A percentile compares a stretch with the other conserved stretches of the same genome.
Conservation (phyloP, 106 monocot genomes). For the Iris macrosiphon region DNA sequence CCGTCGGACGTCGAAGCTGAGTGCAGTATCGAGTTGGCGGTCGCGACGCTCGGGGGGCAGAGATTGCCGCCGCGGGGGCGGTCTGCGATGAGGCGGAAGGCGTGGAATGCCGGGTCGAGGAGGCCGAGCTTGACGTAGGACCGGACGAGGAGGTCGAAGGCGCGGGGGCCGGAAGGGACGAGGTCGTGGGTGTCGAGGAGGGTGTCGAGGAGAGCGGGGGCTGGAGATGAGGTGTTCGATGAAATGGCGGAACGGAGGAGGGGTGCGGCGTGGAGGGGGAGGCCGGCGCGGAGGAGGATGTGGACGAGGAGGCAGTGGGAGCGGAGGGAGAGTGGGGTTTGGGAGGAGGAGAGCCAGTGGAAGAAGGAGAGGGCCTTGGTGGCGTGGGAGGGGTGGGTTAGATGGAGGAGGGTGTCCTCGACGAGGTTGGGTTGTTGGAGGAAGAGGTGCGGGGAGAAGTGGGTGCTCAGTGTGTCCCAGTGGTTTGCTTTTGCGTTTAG, state of each 20-base stretch:
- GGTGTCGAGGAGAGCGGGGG: conserved; percentile 11
- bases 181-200: conserved; percentile 33
- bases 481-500: too few relatives aligned
- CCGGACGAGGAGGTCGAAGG: conserved; percentile 64
- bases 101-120: conserved; percentile 37
- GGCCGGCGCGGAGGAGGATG: conserved; percentile 48
- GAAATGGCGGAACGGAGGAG: conserved; percentile 23
- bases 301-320: conserved; percentile 40
- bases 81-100: conserved; percentile 35
- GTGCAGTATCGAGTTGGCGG: conserved; percentile 53
- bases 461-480: conserved; percentile 17
- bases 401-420: conserved; percentile 18
- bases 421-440: conserved; percentile 14
- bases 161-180: conserved; percentile 29
- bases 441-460: not conserved
- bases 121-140: conserved; percentile 39
- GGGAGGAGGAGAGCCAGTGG: conserved; percentile 37
- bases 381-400: conserved; percentile 27
- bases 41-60: conserved; percentile 24
- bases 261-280: conserved; percentile 25
- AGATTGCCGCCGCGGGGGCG: too few relatives aligned
- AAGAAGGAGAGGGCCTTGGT: conserved; percentile 49
- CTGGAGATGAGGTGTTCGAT: conserved; percentile 2
- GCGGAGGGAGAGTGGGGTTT: conserved; percentile 12
- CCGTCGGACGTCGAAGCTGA: conserved; percentile 26